Percentiles rank a stretch among this genome's conserved stretches.
These are phyloP conservation scores for Elaeagnus macrophylla DNA, from an alignment of 306 rosid genomes.

Conservation along the genomic window DNA sequence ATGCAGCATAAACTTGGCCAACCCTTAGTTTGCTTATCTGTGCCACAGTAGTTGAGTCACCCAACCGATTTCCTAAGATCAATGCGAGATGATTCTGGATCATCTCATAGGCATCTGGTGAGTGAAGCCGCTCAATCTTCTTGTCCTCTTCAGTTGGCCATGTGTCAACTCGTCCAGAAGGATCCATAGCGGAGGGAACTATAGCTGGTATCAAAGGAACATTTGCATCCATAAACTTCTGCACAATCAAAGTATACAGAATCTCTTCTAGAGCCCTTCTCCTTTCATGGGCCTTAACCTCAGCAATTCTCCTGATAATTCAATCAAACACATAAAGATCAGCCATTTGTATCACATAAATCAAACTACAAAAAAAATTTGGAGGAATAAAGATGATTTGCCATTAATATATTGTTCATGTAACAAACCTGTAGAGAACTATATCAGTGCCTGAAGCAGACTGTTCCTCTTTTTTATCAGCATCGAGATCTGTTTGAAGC, in stretches of 20 bases:
- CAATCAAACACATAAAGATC: too few relatives aligned
- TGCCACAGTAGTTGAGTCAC: conserved; percentile 61
- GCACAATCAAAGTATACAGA: conserved; percentile 71
- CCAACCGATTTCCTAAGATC: conserved; percentile 54
- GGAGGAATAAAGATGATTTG: neutral
- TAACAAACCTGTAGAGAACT: conserved; percentile 62
- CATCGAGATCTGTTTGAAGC: conserved; percentile 79
- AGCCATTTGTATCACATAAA: neutral
- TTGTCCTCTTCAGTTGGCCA: conserved; percentile 66
- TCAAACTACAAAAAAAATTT: neutral
- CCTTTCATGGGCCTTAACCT: conserved; percentile 80
- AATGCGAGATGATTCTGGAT: conserved; percentile 73
- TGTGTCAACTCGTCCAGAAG: conserved; percentile 54
- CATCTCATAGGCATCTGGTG: conserved; percentile 82
- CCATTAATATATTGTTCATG: neutral
- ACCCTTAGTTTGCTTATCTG: conserved; percentile 75
- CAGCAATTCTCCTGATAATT: conserved; percentile 76
- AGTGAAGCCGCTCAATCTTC: conserved; percentile 56
- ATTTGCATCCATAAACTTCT: conserved; percentile 80
- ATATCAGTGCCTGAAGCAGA: conserved; percentile 60
- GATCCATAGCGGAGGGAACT: conserved; percentile 24
- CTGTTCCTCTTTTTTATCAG: conserved; percentile 51
- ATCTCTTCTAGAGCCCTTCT: conserved; percentile 71
- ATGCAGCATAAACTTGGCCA: conserved; percentile 94
- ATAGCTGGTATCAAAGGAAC: conserved; percentile 58